A percentile compares a stretch with the other conserved stretches of the same genome.
Conservation (phyloP, 495 filamentous ascomycete species). For the Aspergillus kassunensis region DNA sequence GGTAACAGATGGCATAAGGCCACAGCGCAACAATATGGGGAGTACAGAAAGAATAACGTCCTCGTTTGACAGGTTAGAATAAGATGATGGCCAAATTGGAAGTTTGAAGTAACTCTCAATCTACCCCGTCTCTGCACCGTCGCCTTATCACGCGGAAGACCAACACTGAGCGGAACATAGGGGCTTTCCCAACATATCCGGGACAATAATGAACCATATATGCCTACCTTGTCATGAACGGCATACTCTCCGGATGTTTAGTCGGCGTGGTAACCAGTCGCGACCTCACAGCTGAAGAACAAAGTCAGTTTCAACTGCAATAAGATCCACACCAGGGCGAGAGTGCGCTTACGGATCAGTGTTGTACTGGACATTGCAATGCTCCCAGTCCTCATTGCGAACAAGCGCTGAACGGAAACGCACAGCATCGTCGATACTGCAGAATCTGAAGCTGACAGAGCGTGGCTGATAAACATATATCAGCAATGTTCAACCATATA, state of each 20-base stretch:
- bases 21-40: too few species aligned
- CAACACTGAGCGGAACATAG: too few species aligned
- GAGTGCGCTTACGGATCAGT: conserved; percentile 40
- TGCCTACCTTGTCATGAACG: too few species aligned
- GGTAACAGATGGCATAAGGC: too few species aligned
- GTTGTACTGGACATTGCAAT: conserved; percentile 36
- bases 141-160: too few species aligned
- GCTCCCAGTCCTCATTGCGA: conserved; percentile 40
- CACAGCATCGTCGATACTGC: conserved; percentile 37
- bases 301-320: neutral
- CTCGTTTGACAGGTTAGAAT: too few species aligned
- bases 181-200: too few species aligned
- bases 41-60: too few species aligned
- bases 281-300: conserved; percentile 29
- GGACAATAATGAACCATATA: too few species aligned
- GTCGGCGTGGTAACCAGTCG: conserved; percentile 26
- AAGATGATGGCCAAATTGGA: too few species aligned
- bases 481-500: neutral
- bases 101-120: too few species aligned
- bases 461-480: conserved; percentile 22
- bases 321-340: neutral
- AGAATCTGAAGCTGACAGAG: conserved; percentile 40
- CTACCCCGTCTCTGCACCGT: too few species aligned
- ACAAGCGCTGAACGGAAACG: conserved; percentile 31
- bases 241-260: neutral